phyloP scores from a whole-genome alignment of 2,329 filamentous ascomycete genomes.

The Lithohypha guttulata region DNA sequence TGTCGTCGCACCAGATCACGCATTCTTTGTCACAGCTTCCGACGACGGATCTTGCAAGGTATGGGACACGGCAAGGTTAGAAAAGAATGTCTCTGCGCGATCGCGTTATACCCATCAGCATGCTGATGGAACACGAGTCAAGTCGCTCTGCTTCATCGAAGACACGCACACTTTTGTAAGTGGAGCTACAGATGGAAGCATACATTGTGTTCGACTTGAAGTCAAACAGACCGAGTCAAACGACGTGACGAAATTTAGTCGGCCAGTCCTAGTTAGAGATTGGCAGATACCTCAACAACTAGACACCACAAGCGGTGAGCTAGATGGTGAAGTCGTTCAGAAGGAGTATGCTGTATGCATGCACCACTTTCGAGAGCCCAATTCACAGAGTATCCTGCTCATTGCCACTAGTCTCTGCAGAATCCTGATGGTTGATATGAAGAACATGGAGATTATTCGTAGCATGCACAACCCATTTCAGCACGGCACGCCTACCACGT shows the following conservation, averaged over 20 bases:
- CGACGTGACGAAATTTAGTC: conserved; percentile 61
- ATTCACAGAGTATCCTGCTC: conserved; percentile 62
- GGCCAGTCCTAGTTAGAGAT: conserved; percentile 63
- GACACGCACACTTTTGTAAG: conserved; percentile 89
- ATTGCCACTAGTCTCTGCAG: conserved; percentile 79
- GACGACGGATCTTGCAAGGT: conserved; percentile 85
- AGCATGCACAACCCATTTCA: conserved; percentile 76
- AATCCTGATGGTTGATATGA: conserved; percentile 72
- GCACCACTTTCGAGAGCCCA: conserved; percentile 79
- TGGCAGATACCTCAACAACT: conserved; percentile 54
- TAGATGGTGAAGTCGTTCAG: conserved; percentile 63
- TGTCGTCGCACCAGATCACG: conserved; percentile 73
- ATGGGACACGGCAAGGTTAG: conserved; percentile 83
- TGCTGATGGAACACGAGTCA: conserved; percentile 57
- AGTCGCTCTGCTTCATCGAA: conserved; percentile 81
- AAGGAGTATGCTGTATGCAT: conserved; percentile 75
- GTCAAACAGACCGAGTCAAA: conserved; percentile 46
- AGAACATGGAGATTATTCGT: conserved; percentile 74
- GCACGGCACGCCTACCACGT: conserved; percentile 83
- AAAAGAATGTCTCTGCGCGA: conserved; percentile 80
- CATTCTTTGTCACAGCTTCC: conserved; percentile 88
- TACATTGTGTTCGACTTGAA: conserved; percentile 81
- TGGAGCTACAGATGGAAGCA: conserved; percentile 77
- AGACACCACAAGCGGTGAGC: conserved; percentile 17
- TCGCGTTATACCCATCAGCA: conserved; percentile 80